These are phyloP conservation scores for Pulveroboletus sp. DNA, from an alignment of 768 basidiomycete genomes.

Conservation along the genomic window DNA sequence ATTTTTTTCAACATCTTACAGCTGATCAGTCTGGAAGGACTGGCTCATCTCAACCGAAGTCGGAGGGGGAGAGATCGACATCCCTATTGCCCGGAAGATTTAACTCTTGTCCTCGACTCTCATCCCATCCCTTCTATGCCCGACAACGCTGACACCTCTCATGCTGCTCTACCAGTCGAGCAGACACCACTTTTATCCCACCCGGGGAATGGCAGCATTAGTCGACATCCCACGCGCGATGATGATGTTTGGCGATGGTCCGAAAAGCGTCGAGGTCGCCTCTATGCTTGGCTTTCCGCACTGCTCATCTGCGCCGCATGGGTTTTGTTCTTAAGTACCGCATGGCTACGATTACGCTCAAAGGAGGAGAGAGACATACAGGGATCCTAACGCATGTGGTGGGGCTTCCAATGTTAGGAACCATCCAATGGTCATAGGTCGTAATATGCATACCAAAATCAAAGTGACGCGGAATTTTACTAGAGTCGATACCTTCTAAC, in stretches of 20 bases:
- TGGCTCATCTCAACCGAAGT: conserved; percentile 46
- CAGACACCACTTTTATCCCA: conserved; percentile 13
- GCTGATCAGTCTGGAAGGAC: conserved; percentile 44
- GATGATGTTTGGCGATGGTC: conserved; percentile 21
- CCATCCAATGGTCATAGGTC: background rate
- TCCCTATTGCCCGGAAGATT: conserved; percentile 15
- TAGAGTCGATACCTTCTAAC: too few species aligned
- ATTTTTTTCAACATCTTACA: conserved; percentile 56
- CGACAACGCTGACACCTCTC: background rate
- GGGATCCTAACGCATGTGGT: background rate
- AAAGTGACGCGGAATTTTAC: too few species aligned
- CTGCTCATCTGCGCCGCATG: conserved; percentile 50
- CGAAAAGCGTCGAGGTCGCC: conserved; percentile 46
- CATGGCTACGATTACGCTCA: conserved; percentile 52
- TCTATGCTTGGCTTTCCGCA: conserved; percentile 44
- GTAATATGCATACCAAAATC: background rate
- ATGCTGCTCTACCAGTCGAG: conserved; percentile 1
- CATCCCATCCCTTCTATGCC: background rate
- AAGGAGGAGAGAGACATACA: conserved; percentile 31
- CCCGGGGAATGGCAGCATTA: background rate
- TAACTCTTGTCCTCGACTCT: background rate
- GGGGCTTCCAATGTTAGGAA: background rate
- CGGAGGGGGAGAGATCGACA: conserved; percentile 29
- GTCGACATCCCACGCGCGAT: conserved; percentile 11
- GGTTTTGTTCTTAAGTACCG: conserved; percentile 61